Conservation (phyloP, 148 eudicot species). For the Pouteria glomerata region DNA sequence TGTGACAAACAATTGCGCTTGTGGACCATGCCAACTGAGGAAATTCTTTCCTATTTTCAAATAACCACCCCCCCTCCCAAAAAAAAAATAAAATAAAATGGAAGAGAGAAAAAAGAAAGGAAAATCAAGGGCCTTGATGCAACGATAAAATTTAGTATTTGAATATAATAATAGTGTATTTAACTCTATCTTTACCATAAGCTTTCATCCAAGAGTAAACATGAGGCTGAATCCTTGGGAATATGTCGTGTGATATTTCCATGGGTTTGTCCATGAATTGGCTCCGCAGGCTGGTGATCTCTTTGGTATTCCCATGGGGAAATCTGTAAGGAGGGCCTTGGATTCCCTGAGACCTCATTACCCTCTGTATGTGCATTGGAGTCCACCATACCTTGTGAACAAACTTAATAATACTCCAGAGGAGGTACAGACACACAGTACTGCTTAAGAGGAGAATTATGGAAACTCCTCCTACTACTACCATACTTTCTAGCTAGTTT, state of each 20-base stretch:
- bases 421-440: slow-evolving; percentile 5
- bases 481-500: slow-evolving; percentile 9
- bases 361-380: slow-evolving; percentile 20
- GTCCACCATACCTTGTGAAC: slow-evolving; percentile 31
- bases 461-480: neutral
- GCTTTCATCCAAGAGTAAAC: slow-evolving; percentile 28
- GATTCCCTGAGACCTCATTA: slow-evolving; percentile 34
- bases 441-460: slow-evolving; percentile 3
- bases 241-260: slow-evolving; percentile 37
- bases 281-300: slow-evolving; percentile 25
- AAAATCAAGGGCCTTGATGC: too few species aligned
- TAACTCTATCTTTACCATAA: slow-evolving; percentile 4
- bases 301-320: slow-evolving; percentile 38
- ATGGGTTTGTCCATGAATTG: slow-evolving; percentile 22
- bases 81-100: neutral
- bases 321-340: slow-evolving; percentile 38
- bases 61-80: neutral
- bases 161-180: neutral
- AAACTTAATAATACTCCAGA: slow-evolving; percentile 14
- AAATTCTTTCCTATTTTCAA: slow-evolving; percentile 24
- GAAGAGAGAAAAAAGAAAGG: too few species aligned
- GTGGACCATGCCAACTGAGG: slow-evolving; percentile 32
- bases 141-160: too few species aligned
- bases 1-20: slow-evolving; percentile 35
- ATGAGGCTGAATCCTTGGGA: slow-evolving; percentile 38